Base-by-base conservation (phyloP, 1,284 basidiomycete genomes). In the Veloboletus limbatus region DNA sequence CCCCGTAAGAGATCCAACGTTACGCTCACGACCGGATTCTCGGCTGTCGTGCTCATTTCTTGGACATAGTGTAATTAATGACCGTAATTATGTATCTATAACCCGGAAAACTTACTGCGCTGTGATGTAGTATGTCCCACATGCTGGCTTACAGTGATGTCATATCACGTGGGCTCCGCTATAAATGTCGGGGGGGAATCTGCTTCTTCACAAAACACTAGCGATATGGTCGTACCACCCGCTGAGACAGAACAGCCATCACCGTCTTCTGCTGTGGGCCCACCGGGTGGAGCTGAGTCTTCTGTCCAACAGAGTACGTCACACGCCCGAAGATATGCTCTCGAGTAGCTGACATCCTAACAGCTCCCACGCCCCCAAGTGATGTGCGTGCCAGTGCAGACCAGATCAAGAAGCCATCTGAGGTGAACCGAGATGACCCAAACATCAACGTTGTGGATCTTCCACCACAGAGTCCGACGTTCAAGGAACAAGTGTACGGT, bases 401-500 rank as follows among this genome's bases (percentile, higher is more conserved):
- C 46, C 57, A 53, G 45, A 58, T 59, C 32, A 56, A 60, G 40
- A 52, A 55, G 38, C 47, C 58, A 14, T 53, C 56, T 20, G 62
- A 63, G 24, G 58, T 60, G 22, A 37, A 54, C 34, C 40, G 34
- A 47, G 49, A 63, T 41, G 65, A 66, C 16, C 54, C 66, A n/a
- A 54, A 57, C 21, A 37, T 49, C 47, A 54, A 60, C n/a, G 52
- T 65, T 6, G 56, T 61, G 4, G 59, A 59, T 8, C 24, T 58
- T 9, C 57, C 59, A 13, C 50, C 55, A 34, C 52, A 18, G 21
- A 54, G 52, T 31, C 67, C 71, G 20, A 67, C 75, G 14, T 78
- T 77, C 60, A 77, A 75, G 55, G 75, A 78, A 47, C 67, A 66
- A 49, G 71, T 76, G 6, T 69, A 74, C 38, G 75, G 76, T 75